phyloP scores from a whole-genome alignment of 2,329 filamentous ascomycete genomes.

The Plenodomus tracheiphilus region DNA sequence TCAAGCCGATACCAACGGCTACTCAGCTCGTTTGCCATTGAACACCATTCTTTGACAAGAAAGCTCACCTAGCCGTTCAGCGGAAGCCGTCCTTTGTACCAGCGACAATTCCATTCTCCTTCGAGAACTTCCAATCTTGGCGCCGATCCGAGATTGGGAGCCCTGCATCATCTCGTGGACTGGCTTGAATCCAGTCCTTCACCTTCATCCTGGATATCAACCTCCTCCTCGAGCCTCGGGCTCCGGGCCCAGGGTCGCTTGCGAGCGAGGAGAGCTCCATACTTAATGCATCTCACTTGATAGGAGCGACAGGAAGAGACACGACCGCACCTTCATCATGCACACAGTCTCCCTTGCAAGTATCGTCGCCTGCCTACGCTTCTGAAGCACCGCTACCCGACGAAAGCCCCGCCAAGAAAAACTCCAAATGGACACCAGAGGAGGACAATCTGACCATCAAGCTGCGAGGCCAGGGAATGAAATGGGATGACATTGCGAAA shows the following conservation, averaged over 20 bases:
- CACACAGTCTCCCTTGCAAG: slow-evolving; percentile 40
- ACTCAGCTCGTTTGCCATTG: no score
- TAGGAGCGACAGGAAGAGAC: slow-evolving; percentile 49
- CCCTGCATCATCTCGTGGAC: slow-evolving; percentile 47
- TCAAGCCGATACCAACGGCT: no score
- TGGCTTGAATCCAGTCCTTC: slow-evolving; percentile 48
- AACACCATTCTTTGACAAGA: no score
- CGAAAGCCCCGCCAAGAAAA: slow-evolving; percentile 50
- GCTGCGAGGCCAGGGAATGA: slow-evolving; percentile 87
- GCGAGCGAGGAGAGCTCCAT: slow-evolving; percentile 51
- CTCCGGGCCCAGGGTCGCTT: slow-evolving; percentile 73
- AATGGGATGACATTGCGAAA: slow-evolving; percentile 98
- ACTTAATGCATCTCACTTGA: slow-evolving; percentile 39
- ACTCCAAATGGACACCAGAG: slow-evolving; percentile 94
- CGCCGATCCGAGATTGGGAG: no score
- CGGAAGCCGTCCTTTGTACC: no score
- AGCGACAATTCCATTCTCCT: no score
- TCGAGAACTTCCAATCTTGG: no score
- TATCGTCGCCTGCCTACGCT: slow-evolving; percentile 35
- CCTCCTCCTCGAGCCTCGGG: slow-evolving; percentile 76
- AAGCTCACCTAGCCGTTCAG: no score
- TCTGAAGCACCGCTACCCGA: slow-evolving; percentile 38
- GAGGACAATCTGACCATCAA: slow-evolving; percentile 95
- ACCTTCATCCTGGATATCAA: slow-evolving; percentile 93
- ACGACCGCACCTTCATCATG: slow-evolving; percentile 42